A percentile compares a stretch with the other conserved stretches of the same genome.
Evolutionary conservation across 2,329 filamentous ascomycete genomes (phyloP).

Genomic region (Colletotrichum sp.): DNA sequence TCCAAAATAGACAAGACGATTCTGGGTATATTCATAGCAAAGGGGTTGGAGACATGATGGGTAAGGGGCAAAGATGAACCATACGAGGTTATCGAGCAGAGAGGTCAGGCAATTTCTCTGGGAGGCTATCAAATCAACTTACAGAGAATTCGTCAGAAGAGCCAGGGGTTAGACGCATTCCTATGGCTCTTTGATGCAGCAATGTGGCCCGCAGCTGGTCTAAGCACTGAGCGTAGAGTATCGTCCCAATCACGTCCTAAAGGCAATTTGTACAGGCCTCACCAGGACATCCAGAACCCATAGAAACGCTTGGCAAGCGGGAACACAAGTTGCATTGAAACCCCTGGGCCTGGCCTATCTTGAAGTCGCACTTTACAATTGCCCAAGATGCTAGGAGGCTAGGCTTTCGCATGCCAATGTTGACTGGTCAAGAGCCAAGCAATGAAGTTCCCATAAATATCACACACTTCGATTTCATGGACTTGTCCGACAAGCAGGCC

Average conservation of each 20-base stretch:
- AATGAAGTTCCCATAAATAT: background rate
- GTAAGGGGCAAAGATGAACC: background rate
- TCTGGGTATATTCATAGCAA: background rate
- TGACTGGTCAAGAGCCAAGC: background rate
- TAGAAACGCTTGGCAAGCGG: background rate
- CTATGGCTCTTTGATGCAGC: background rate
- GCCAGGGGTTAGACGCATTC: background rate
- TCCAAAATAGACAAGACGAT: slow-evolving; percentile 8
- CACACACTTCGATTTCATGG: background rate
- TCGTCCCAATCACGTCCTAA: background rate
- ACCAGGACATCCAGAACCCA: background rate
- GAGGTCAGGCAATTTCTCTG: background rate
- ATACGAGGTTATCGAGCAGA: background rate
- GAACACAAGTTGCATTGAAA: background rate
- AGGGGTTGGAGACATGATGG: background rate
- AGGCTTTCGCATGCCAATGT: background rate
- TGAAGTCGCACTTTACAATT: background rate
- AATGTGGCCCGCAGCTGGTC: background rate
- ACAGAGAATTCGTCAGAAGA: background rate
- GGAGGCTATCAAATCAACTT: background rate
- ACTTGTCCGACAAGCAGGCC: background rate
- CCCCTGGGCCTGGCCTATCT: background rate
- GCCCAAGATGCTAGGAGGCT: background rate
- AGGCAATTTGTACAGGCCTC: background rate
- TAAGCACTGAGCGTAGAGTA: background rate